Percentiles rank a stretch among this genome's conserved stretches.
Evolutionary conservation across 306 rosid species (phyloP).

Genomic region (Cucumis hystrix): DNA sequence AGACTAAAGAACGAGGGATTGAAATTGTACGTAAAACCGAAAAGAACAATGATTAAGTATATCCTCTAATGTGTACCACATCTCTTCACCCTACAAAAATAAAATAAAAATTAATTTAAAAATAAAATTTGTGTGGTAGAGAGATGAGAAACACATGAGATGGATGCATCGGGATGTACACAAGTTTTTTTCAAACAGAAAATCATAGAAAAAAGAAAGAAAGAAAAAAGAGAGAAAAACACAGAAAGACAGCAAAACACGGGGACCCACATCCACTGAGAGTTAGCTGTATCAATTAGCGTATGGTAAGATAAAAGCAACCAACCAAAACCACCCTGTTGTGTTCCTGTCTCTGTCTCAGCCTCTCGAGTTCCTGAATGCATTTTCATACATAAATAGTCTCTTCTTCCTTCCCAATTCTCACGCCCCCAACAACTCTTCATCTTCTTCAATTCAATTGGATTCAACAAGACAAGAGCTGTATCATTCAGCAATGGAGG

Average conservation of each 20-base stretch:
- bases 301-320: constrained; percentile 1
- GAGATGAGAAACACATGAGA: no score
- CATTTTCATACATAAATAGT: background rate
- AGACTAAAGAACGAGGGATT: background rate
- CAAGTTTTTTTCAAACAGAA: no score
- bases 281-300: background rate
- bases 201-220: no score
- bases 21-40: background rate
- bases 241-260: background rate
- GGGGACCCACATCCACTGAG: background rate
- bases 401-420: background rate
- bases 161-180: no score
- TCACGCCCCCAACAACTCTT: background rate
- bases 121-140: no score
- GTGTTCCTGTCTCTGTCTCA: background rate
- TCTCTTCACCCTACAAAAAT: no score
- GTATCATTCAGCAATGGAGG: constrained; percentile 7
- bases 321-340: background rate
- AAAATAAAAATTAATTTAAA: no score
- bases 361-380: background rate
- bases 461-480: no score
- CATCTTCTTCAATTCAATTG: background rate
- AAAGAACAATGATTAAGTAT: background rate
- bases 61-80: no score
- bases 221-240: background rate